Conservation (phyloP, 768 basidiomycete species). For the Rhizopogon sp. region DNA sequence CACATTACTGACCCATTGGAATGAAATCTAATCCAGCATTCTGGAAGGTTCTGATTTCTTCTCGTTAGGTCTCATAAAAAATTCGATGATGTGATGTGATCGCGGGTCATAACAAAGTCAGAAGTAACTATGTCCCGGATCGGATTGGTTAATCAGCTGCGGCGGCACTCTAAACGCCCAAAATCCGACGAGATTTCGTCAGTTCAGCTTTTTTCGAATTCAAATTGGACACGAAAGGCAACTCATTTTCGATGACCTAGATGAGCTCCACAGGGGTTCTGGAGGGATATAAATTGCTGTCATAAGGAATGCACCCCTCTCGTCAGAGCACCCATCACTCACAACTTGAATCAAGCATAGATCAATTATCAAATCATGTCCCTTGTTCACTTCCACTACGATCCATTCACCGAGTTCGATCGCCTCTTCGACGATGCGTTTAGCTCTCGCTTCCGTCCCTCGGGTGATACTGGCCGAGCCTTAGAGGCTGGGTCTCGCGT, state of each 20-base stretch:
- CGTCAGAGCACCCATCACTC: not conserved
- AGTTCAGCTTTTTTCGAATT: no score
- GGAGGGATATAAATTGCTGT: not conserved
- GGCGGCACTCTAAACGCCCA: no score
- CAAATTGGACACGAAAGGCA: no score
- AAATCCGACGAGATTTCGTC: no score
- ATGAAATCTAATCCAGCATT: not conserved
- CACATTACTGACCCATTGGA: no score
- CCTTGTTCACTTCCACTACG: slow-evolving; percentile 25
- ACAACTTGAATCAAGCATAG: not conserved
- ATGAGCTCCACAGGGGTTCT: not conserved
- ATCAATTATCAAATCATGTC: slow-evolving; percentile 15
- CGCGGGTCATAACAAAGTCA: no score
- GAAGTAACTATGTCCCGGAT: no score
- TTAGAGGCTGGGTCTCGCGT: slow-evolving; percentile 7
- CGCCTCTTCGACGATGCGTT: slow-evolving; percentile 39
- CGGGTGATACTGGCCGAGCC: slow-evolving; percentile 1
- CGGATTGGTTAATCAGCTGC: no score
- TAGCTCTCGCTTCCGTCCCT: slow-evolving; percentile 21
- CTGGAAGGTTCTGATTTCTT: not conserved
- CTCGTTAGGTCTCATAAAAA: no score
- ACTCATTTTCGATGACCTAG: no score
- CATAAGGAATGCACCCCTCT: not conserved
- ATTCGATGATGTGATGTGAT: no score
- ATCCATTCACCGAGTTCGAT: slow-evolving; percentile 37